A percentile compares a stretch with the other conserved stretches of the same genome.
Evolutionary conservation across 139 green algal species (phyloP).

Genomic region (Chlamydomonas sp.): DNA sequence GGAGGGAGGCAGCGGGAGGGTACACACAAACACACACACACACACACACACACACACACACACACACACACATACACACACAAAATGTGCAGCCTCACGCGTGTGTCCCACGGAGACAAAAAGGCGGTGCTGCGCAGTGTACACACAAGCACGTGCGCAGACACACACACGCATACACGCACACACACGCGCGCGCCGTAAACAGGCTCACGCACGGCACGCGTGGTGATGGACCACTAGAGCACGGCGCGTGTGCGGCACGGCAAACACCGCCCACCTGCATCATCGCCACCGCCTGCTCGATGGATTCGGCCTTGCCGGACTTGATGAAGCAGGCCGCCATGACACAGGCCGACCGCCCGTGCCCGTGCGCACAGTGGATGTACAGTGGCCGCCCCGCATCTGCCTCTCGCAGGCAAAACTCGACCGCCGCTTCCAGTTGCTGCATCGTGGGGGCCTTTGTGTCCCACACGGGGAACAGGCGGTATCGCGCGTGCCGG

Average conservation of each 20-base stretch:
- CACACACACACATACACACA: background rate
- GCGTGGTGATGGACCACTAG: background rate
- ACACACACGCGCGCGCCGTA: background rate
- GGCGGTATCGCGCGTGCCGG: constrained; percentile 35
- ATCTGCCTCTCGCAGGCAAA: constrained; percentile 26
- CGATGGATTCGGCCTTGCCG: constrained; percentile 1
- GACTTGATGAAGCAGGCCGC: constrained; percentile 25
- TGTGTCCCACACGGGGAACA: constrained; percentile 48
- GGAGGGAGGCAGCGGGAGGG: no score
- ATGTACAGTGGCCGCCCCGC: constrained; percentile 39
- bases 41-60: constrained; percentile 4
- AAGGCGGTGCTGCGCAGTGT: background rate
- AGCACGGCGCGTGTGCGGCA: background rate
- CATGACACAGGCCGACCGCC: constrained; percentile 43
- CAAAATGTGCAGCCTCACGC: no score
- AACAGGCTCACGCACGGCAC: background rate
- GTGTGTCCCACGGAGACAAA: background rate
- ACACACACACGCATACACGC: constrained; percentile 4
- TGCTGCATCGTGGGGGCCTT: constrained; percentile 24
- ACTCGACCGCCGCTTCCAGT: constrained; percentile 51
- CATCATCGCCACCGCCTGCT: constrained; percentile 22
- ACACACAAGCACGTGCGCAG: background rate
- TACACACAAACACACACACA: no score
- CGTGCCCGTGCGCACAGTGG: constrained; percentile 61
- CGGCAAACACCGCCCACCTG: constrained; percentile 12